A percentile compares a stretch with the other conserved stretches of the same genome.
These are phyloP conservation scores for Balakata baccata DNA, from an alignment of 345 rosid species.

Conservation along the genomic window DNA sequence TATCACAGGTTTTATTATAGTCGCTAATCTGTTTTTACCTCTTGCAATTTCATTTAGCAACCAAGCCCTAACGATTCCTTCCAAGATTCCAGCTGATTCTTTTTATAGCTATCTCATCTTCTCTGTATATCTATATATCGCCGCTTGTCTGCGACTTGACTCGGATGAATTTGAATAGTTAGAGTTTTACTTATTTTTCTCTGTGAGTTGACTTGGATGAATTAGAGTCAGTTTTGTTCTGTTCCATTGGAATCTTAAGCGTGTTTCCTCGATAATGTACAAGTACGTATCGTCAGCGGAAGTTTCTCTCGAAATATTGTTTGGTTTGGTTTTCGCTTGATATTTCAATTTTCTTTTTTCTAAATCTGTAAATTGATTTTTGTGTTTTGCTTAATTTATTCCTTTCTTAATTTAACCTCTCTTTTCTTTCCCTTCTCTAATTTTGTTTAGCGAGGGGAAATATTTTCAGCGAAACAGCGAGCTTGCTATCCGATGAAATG, in stretches of 20 bases:
- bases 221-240: background rate
- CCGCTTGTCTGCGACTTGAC: no score
- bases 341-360: background rate
- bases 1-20: background rate
- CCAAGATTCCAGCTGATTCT: background rate
- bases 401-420: background rate
- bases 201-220: constrained; percentile 1
- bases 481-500: background rate
- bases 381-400: background rate
- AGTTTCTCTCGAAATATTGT: background rate
- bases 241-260: background rate
- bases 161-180: background rate
- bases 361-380: background rate
- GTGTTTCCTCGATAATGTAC: background rate
- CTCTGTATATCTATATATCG: background rate
- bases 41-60: background rate
- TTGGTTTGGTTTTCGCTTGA: background rate
- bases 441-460: background rate
- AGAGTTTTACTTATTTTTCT: background rate
- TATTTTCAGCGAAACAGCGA: background rate
- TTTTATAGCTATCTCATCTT: background rate
- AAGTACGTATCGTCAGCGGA: background rate
- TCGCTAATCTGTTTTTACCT: background rate
- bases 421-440: background rate
- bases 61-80: background rate